A percentile compares a stretch with the other conserved stretches of the same genome.
phyloP scores from a whole-genome alignment of 139 green algal species.

The Micromonas pusilla region DNA sequence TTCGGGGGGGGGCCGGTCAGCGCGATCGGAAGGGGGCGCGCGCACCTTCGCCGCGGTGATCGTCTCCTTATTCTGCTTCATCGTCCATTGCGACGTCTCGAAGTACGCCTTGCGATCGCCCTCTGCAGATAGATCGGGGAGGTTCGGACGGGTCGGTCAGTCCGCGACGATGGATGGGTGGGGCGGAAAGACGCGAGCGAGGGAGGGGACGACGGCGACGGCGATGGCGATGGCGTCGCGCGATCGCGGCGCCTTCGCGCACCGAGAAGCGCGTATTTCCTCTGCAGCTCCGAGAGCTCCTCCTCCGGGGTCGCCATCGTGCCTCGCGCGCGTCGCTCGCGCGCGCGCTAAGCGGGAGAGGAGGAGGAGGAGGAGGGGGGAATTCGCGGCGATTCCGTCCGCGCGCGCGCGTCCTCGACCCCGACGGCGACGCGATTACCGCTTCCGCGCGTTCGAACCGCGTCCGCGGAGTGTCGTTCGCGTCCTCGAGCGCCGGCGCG shows the following conservation, averaged over 20 bases:
- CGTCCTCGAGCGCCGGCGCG: too few relatives aligned
- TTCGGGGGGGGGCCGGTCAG: too few relatives aligned
- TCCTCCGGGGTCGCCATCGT: conserved; percentile 27
- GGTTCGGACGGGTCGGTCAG: not conserved
- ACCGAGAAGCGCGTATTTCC: conserved; percentile 34
- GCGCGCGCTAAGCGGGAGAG: not conserved
- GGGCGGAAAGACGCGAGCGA: not conserved
- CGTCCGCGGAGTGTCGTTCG: too few relatives aligned
- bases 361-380: too few relatives aligned
- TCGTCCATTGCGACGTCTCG: conserved; percentile 47
- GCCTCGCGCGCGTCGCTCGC: not conserved
- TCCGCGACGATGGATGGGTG: not conserved
- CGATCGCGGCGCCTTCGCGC: not conserved
- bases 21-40: too few relatives aligned
- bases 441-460: too few relatives aligned
- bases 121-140: conserved; percentile 32
- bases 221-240: not conserved
- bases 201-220: not conserved
- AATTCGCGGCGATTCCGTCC: too few relatives aligned
- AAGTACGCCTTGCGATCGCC: conserved; percentile 42
- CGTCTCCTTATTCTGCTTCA: conserved; percentile 55
- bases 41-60: conserved; percentile 43
- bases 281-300: conserved; percentile 37
- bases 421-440: too few relatives aligned
- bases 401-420: too few relatives aligned